Evolutionary conservation across 2,329 filamentous ascomycete genomes (phyloP).

Genomic region (Aspergillus candidus): DNA sequence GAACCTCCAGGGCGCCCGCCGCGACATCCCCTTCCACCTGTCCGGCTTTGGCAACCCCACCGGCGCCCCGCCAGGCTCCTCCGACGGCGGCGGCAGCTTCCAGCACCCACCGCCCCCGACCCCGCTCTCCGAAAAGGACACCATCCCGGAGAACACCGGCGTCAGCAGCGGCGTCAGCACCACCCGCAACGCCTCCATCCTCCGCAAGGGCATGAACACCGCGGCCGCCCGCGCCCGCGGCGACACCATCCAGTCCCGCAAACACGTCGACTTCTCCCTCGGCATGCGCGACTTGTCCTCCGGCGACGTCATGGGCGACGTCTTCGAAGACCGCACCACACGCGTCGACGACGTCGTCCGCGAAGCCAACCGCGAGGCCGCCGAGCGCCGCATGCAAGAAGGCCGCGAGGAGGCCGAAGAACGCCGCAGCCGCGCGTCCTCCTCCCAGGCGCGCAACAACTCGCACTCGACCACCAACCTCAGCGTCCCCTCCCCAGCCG

Average conservation of each 20-base stretch:
- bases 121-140: conserved; percentile 14
- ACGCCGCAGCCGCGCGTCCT: conserved; percentile 23
- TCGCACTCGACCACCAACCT: conserved; percentile 14
- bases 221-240: conserved; percentile 46
- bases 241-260: conserved; percentile 55
- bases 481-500: conserved; percentile 17
- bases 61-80: conserved; percentile 31
- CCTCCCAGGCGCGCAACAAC: conserved; percentile 18
- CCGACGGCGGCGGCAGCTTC: conserved; percentile 39
- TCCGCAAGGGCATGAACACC: conserved; percentile 45
- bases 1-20: conserved; percentile 62
- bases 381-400: conserved; percentile 35
- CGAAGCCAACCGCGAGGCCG: conserved; percentile 34
- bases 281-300: conserved; percentile 57
- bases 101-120: conserved; percentile 31
- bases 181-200: conserved; percentile 46
- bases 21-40: conserved; percentile 62
- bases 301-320: conserved; percentile 57
- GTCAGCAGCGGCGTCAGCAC: conserved; percentile 14
- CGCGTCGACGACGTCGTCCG: conserved; percentile 39
- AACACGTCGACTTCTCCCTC: conserved; percentile 64
- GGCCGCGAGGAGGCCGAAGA: conserved; percentile 29
- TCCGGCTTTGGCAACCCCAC: conserved; percentile 44
- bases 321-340: conserved; percentile 52
- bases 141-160: conserved; percentile 27